These are phyloP conservation scores for Penicillium fimorum DNA, from an alignment of 495 filamentous ascomycete genomes.

Conservation along the genomic window DNA sequence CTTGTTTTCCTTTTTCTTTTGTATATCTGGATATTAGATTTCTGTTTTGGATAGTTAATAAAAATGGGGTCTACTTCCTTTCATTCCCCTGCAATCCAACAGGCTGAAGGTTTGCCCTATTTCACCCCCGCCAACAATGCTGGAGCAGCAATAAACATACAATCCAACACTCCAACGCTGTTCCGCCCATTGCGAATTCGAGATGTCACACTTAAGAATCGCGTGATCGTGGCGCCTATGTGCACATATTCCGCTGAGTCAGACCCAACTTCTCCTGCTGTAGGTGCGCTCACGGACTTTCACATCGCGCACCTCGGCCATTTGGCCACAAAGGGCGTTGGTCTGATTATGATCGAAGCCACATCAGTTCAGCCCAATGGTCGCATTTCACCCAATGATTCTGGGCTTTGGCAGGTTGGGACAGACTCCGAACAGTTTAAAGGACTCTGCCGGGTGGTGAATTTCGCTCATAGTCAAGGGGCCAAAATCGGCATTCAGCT, in stretches of 20 bases:
- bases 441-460: conserved; percentile 58
- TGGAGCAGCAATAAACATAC: conserved; percentile 48
- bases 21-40: too few species aligned
- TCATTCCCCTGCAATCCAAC: conserved; percentile 16
- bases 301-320: conserved; percentile 65
- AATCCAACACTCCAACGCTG: conserved; percentile 54
- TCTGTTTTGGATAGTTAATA: neutral
- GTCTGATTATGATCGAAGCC: conserved; percentile 68
- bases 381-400: conserved; percentile 67
- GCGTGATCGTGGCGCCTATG: conserved; percentile 56
- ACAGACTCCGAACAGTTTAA: conserved; percentile 56
- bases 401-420: conserved; percentile 64
- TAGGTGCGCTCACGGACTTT: conserved; percentile 69
- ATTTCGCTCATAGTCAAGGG: conserved; percentile 60
- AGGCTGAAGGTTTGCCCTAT: conserved; percentile 41
- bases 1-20: too few species aligned
- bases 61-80: conserved; percentile 23
- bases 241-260: conserved; percentile 67
- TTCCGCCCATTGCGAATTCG: conserved; percentile 67
- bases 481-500: conserved; percentile 72
- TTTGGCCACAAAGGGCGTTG: conserved; percentile 61
- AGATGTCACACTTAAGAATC: conserved; percentile 68
- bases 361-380: conserved; percentile 65
- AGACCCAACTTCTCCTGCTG: conserved; percentile 32
- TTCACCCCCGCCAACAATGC: conserved; percentile 59